Evolutionary conservation across 2,329 filamentous ascomycete species (phyloP), one percentile per base, ranked within the genome.

Genomic region (Metarhizium rileyi): DNA sequence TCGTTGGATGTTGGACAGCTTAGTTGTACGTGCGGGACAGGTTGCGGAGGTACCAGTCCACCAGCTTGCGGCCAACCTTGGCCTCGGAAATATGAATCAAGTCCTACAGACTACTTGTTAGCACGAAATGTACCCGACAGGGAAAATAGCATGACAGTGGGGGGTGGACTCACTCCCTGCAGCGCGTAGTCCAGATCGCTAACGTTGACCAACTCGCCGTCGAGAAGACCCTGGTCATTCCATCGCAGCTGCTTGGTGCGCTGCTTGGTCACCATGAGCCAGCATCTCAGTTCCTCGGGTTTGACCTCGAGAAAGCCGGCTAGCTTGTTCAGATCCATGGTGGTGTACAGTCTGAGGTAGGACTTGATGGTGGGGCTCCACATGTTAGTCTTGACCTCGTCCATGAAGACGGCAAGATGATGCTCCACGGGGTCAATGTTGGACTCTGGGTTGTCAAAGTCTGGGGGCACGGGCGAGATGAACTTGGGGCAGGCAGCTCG

Each of bases 331-430:
- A 98, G 78, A 64, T 98, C 93, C 91, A 98, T 97, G 59, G 93
- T 98, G 43, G 93, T 97, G 82, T 98, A 98, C 50, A 98, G 86
- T 68, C 95, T 93, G 59, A 98, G 82, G 77, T 98, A 98, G 55
- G 90, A 96, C 78, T 95, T 95, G 68, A 98, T 87, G 43, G 90
- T 96, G 42, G 93, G 93, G 68, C 88, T 91, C 83, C 83, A 95
- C 81, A 98, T 93, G 73, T 95, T 97, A 73, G 89, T 96, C 83
- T 95, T 95, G 70, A 98, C 91, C 76, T 98, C 93, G 61, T 96
- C 90, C 91, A 98, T 97, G 78, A 98, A 98, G 73, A 98, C 86
- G 62, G 87, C 78, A 57, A 95, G 83, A 73, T 98, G 91, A 77
- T 98, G 93, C 75, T 98, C 91, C 58, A 96, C 82, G 41, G 93